Percentiles rank a stretch among this genome's conserved stretches.
Conservation (phyloP, 345 rosid genomes). For the Bretschneidera sinensis region DNA sequence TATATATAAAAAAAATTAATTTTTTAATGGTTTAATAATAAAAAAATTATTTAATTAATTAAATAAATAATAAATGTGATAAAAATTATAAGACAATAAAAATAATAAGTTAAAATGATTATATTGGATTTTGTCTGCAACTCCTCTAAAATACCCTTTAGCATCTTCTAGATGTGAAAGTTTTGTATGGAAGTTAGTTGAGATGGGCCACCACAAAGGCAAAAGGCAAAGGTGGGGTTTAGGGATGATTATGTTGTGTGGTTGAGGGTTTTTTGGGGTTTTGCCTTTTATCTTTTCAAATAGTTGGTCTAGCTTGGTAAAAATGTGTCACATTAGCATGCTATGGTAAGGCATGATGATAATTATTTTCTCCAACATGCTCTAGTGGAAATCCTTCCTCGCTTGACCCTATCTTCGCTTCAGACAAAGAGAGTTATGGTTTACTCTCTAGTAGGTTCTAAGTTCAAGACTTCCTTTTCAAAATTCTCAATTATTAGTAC, state of each 20-base stretch:
- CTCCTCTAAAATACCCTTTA: constrained; percentile 7
- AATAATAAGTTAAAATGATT: constrained; percentile 31
- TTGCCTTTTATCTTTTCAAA: constrained; percentile 15
- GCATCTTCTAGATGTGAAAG: constrained; percentile 12
- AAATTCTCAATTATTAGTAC: too few species aligned
- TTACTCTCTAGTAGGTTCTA: too few species aligned
- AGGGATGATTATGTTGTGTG: background rate
- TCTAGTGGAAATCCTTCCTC: constrained; percentile 39
- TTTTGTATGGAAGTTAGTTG: constrained; percentile 30
- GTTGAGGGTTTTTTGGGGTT: constrained; percentile 5
- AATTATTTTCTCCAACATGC: constrained; percentile 23
- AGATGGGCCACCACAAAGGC: constrained; percentile 19
- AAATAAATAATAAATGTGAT: too few species aligned
- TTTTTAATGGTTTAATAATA: too few species aligned
- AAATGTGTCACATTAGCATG: constrained; percentile 5
- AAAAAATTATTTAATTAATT: too few species aligned
- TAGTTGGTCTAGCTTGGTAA: constrained; percentile 6
- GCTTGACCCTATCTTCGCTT: constrained; percentile 36
- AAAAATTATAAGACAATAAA: too few species aligned
- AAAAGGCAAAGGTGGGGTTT: constrained; percentile 6
- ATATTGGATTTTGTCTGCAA: constrained; percentile 16
- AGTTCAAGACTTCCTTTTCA: too few species aligned
- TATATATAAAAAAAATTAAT: too few species aligned
- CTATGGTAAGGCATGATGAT: constrained; percentile 15
- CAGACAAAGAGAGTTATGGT: background rate